Base-by-base conservation (phyloP, 1,139 yeast species). In the Geotrichum restrictum region DNA sequence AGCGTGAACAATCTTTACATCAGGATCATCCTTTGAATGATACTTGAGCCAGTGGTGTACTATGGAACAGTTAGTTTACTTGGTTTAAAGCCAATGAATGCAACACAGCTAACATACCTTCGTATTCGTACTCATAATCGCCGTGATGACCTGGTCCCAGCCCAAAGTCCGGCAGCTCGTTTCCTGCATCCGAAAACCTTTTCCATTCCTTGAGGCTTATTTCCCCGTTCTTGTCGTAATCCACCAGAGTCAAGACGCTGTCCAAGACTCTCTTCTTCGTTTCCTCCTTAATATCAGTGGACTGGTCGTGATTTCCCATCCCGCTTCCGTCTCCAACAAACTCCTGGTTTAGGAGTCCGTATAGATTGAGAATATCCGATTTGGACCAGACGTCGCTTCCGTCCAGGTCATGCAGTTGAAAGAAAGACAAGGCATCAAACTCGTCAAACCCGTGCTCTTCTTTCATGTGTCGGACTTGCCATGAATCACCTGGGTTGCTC, bases 121-220 rank as follows among this genome's bases (percentile, higher is more conserved):
- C 97, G 64, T 89, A 91, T 66, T 91, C 98, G 60, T 81, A 79
- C 69, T 93, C 98, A 64, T 89, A 93, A 70, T 88, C 96, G 48
- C 91, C 85, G 70, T 91, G 98, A 66, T 91, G 98, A 16, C 98
- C 98, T n/a, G 88, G 93, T 19, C 97, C 98, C 57, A 84, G 83
- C 7, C 96, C 96, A 66, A 89, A 82, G 68, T 93, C 98, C 0
- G 98, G 98, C 64, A 93, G 78, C 58, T 79, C 80, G 1, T 86
- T 85, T 4, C 95, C 95, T 7, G 69, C 69, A 1, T 69, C 68
- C 7, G 79, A 75, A 69, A 79, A 91, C n/a, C 71, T 69, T 47
- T 80, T 64, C 84, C 91, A 93, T 65, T 89, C 97, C 16, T 82
- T 82, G 51, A 80, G 69, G 10, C 82, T 72, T 13, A 91, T 76